These are phyloP conservation scores for Pythium rishiriense DNA, from an alignment of 352 stramenopile species.

Conservation along the genomic window DNA sequence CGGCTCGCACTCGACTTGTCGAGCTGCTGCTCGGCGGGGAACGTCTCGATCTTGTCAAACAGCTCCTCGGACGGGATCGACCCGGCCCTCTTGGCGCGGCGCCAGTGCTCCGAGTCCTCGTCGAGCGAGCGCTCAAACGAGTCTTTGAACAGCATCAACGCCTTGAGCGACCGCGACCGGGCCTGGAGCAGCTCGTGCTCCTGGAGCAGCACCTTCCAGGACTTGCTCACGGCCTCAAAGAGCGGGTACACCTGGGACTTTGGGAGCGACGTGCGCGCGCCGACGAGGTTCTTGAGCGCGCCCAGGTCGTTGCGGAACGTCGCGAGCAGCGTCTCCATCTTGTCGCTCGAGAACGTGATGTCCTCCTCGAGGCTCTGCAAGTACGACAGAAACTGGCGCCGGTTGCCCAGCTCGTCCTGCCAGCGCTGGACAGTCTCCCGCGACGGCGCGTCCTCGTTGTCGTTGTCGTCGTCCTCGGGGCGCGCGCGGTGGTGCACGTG, in stretches of 20 bases:
- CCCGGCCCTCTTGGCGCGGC: conserved; percentile 48
- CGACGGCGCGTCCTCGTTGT: conserved; percentile 4
- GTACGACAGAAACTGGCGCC: conserved; percentile 91
- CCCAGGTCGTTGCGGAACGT: conserved; percentile 71
- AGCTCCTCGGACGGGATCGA: conserved; percentile 68
- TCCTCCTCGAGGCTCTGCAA: conserved; percentile 92
- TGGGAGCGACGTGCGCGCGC: conserved; percentile 81
- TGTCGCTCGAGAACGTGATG: conserved; percentile 78
- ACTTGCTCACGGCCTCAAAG: conserved; percentile 87
- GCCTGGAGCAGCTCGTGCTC: conserved; percentile 74
- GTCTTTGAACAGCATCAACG: conserved; percentile 74
- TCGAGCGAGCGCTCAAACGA: conserved; percentile 62
- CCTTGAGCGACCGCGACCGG: conserved; percentile 63
- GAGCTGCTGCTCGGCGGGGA: conserved; percentile 44
- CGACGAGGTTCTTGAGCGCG: conserved; percentile 82
- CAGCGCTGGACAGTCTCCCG: conserved; percentile 66
- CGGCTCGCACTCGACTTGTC: not conserved
- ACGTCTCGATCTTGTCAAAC: conserved; percentile 68
- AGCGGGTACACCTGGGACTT: conserved; percentile 95
- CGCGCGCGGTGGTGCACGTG: conserved; percentile 64
- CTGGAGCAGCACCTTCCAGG: conserved; percentile 80
- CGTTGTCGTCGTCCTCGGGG: conserved; percentile 33
- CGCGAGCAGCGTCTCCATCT: conserved; percentile 69
- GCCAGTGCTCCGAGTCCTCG: conserved; percentile 56
- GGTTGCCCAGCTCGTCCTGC: conserved; percentile 92